Evolutionary conservation across 371 early-diverging fungal species (phyloP), one percentile per base, ranked within the genome.

Genomic region (Mucor mucedo): DNA sequence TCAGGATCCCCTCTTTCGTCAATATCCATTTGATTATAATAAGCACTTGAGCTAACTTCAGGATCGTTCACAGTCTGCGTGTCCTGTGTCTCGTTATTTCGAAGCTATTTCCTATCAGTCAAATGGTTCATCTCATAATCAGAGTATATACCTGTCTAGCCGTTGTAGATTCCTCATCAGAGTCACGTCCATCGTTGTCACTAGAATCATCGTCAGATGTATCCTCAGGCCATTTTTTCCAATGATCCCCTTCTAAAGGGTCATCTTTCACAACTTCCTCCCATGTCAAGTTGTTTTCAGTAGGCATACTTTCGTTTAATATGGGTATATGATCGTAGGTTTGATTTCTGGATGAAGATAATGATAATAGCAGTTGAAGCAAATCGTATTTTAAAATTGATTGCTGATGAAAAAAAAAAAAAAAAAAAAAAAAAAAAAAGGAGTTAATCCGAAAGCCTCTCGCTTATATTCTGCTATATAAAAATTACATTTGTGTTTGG

Each of bases 161-260:
- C 35, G 39, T 4, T 53, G 39, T 47, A 10, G 8, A 28, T 14
- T 65, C 58, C 32, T 65, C 40, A 16, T 73, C 69, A n/a, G 66
- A 21, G 29, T 68, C 69, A 38, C 56, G 56, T 30, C 59, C 65
- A 32, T 57, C 52, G 5, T 61, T 33, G 33, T 69, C 68, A 39
- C 33, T 52, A n/a, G 56, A 35, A 13, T 65, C 63, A 35, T 69
- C 76, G 4, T 41, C 53, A 3, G 56, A 45, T 7, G 32, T 6
- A 10, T 62, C 62, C 7, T 60, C 62, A 16, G 66, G 41, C 63
- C 63, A 67, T 14, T 61, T 61, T 30, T 68, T 35, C 77, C 77
- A 77, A 49, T 77, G 77, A 61, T 74, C 74, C 0, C 77, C 77
- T 35, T 70, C 58, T 27, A 74, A 55, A 5, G 77, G 77, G 21